Conservation (phyloP, 352 stramenopile species). For the Globisporangium middletonii region DNA sequence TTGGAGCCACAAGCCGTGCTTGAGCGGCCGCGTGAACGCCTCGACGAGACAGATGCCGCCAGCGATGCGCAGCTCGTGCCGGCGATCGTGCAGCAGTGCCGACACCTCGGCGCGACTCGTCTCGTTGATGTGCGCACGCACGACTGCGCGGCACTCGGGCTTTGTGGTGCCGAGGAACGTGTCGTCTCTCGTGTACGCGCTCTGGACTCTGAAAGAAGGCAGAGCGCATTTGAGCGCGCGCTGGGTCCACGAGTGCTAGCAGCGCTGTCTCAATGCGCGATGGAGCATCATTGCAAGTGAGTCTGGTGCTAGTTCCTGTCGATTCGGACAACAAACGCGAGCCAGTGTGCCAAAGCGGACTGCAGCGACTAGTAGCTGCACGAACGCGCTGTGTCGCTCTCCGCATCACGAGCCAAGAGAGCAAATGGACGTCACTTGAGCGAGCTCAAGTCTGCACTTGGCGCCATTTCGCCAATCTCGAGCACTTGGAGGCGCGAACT, state of each 20-base stretch:
- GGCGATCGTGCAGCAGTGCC: slow-evolving; percentile 10
- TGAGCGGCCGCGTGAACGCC: slow-evolving; percentile 4
- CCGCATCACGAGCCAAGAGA: too few species aligned
- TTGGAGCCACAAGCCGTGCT: background rate
- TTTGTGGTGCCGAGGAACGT: slow-evolving; percentile 15
- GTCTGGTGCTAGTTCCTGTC: too few species aligned
- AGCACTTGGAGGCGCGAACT: too few species aligned
- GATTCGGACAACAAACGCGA: too few species aligned
- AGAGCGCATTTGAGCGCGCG: background rate
- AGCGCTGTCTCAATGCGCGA: slow-evolving; percentile 6
- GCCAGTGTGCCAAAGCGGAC: too few species aligned
- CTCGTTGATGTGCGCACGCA: slow-evolving; percentile 8
- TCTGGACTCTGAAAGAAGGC: slow-evolving; percentile 14
- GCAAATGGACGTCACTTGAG: too few species aligned
- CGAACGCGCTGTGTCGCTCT: too few species aligned
- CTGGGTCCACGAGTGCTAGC: slow-evolving; percentile 8
- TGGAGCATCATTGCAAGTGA: too few species aligned
- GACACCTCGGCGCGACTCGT: slow-evolving; percentile 3
- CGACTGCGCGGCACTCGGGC: slow-evolving; percentile 9
- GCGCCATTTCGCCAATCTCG: too few species aligned
- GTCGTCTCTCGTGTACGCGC: slow-evolving; percentile 9
- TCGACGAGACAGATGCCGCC: slow-evolving; percentile 17
- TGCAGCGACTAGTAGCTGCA: too few species aligned
- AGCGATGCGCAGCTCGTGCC: slow-evolving; percentile 15
- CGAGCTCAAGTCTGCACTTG: too few species aligned